Percentiles rank a stretch among this genome's conserved stretches.
These are phyloP conservation scores for Neurospora sp. DNA, from an alignment of 495 filamentous ascomycete genomes.

Conservation along the genomic window DNA sequence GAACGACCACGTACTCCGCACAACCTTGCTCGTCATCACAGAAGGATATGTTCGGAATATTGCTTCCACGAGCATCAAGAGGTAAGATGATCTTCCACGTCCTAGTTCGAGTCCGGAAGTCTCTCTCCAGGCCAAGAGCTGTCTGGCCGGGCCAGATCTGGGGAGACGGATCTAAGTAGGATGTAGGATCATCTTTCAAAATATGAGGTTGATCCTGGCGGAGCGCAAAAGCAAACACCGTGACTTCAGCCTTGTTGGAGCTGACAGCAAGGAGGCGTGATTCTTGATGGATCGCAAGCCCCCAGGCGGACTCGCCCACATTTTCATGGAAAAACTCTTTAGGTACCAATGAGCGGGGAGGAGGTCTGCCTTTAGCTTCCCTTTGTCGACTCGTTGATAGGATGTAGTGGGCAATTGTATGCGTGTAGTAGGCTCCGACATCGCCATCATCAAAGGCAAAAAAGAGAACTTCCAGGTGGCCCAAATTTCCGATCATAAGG, in stretches of 20 bases:
- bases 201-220: slow-evolving; percentile 20
- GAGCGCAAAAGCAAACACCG: slow-evolving; percentile 66
- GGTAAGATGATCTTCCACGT: slow-evolving; percentile 34
- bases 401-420: slow-evolving; percentile 24
- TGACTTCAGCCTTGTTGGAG: slow-evolving; percentile 58
- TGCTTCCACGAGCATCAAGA: slow-evolving; percentile 29
- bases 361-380: background rate
- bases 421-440: slow-evolving; percentile 68
- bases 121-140: slow-evolving; percentile 16
- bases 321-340: slow-evolving; percentile 61
- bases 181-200: background rate
- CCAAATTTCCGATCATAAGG: slow-evolving; percentile 69
- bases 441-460: slow-evolving; percentile 82
- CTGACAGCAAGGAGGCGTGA: slow-evolving; percentile 73
- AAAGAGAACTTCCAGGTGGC: slow-evolving; percentile 68
- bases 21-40: slow-evolving; percentile 53
- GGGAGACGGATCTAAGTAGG: slow-evolving; percentile 8
- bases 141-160: slow-evolving; percentile 7
- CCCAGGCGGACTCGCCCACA: slow-evolving; percentile 78
- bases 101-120: slow-evolving; percentile 23
- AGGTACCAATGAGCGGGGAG: slow-evolving; percentile 1
- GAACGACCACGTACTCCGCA: slow-evolving; percentile 57
- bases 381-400: background rate
- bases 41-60: slow-evolving; percentile 76
- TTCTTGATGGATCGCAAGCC: slow-evolving; percentile 71